Percentiles rank a stretch among this genome's conserved stretches.
Conservation (phyloP, 352 stramenopile genomes). For the Globisporangium takayamanum region DNA sequence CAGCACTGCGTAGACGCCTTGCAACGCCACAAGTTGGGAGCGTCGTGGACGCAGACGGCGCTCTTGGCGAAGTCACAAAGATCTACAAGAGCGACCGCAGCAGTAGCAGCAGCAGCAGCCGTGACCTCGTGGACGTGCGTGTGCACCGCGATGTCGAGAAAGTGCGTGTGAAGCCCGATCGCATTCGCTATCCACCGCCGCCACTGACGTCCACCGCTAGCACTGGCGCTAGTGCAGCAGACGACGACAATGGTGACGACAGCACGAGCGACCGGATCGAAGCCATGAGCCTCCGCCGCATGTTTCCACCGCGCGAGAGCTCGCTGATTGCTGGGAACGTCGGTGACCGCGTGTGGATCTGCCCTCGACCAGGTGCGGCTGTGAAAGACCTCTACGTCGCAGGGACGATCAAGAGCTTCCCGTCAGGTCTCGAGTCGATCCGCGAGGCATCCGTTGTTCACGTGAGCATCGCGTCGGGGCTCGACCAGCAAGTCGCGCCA, state of each 20-base stretch:
- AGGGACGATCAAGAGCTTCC: conserved; percentile 59
- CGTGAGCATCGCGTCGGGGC: conserved; percentile 50
- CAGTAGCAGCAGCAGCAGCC: background rate
- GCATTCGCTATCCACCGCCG: conserved; percentile 44
- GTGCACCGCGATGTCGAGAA: conserved; percentile 43
- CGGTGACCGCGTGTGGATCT: conserved; percentile 63
- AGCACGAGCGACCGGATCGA: conserved; percentile 30
- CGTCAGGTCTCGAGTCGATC: conserved; percentile 43
- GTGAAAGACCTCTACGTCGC: conserved; percentile 40
- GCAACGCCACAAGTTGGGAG: conserved; percentile 52
- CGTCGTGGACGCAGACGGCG: conserved; percentile 62
- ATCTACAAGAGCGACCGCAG: conserved; percentile 23
- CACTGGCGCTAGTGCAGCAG: background rate
- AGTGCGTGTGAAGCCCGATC: conserved; percentile 42
- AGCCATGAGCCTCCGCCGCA: conserved; percentile 63
- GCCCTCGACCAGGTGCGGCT: conserved; percentile 20
- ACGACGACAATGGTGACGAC: conserved; percentile 9
- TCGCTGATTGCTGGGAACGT: conserved; percentile 43
- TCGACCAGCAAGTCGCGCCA: conserved; percentile 15
- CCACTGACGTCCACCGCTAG: background rate
- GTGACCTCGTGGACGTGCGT: conserved; percentile 40
- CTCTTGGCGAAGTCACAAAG: conserved; percentile 51
- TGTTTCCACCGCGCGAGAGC: conserved; percentile 59
- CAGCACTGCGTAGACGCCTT: conserved; percentile 30
- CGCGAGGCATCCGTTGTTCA: conserved; percentile 34